phyloP scores from a whole-genome alignment of 768 basidiomycete species.

The Serendipita sp. region DNA sequence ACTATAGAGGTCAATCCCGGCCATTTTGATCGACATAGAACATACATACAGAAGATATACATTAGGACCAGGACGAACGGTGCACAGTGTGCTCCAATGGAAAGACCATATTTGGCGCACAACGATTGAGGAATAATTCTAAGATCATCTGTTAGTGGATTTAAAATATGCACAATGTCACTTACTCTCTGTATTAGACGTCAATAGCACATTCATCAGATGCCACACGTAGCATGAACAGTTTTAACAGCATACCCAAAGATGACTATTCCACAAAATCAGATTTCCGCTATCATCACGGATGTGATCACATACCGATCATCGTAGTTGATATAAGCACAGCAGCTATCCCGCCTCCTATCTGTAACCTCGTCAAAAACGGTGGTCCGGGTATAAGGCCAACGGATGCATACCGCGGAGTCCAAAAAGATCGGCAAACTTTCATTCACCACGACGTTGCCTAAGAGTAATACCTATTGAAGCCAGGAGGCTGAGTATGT shows the following conservation, averaged over 20 bases:
- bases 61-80: slow-evolving; percentile 60
- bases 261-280: slow-evolving; percentile 33
- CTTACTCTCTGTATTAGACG: slow-evolving; percentile 26
- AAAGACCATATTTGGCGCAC: slow-evolving; percentile 59
- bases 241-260: slow-evolving; percentile 45
- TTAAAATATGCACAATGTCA: slow-evolving; percentile 1
- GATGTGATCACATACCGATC: slow-evolving; percentile 32
- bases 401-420: background rate
- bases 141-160: slow-evolving; percentile 15
- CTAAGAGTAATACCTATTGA: slow-evolving; percentile 62
- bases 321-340: slow-evolving; percentile 63
- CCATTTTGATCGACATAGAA: background rate
- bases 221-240: background rate
- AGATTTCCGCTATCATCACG: too few relatives aligned
- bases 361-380: slow-evolving; percentile 14
- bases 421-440: slow-evolving; percentile 57
- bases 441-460: slow-evolving; percentile 49
- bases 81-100: slow-evolving; percentile 63
- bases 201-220: slow-evolving; percentile 26
- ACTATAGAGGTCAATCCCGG: slow-evolving; percentile 23
- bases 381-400: background rate
- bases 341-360: slow-evolving; percentile 60
- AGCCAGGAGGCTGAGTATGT: slow-evolving; percentile 10
- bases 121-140: slow-evolving; percentile 62
- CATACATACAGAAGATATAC: slow-evolving; percentile 36